Evolutionary conservation across 2,329 filamentous ascomycete species (phyloP).

Genomic region (Huntiella moniliformis): DNA sequence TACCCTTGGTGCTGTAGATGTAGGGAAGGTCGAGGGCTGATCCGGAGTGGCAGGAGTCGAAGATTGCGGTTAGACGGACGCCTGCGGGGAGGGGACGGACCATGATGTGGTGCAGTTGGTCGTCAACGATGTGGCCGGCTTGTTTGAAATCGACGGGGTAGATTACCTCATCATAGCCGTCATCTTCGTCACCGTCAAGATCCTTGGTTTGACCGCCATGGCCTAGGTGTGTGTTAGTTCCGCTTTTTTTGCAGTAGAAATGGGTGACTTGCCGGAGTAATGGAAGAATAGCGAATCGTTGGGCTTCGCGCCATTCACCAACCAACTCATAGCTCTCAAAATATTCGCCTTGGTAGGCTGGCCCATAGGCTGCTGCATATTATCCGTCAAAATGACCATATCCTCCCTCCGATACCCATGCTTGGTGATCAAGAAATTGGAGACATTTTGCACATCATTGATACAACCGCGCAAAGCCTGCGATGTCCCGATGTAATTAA

Average conservation of each 20-base stretch:
- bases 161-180: slow-evolving; percentile 39
- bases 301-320: slow-evolving; percentile 35
- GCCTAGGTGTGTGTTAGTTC: slow-evolving; percentile 16
- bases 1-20: slow-evolving; percentile 47
- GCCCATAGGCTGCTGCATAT: slow-evolving; percentile 37
- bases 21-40: slow-evolving; percentile 39
- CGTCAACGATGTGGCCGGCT: slow-evolving; percentile 36
- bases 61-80: slow-evolving; percentile 40
- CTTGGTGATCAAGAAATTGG: slow-evolving; percentile 32
- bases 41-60: slow-evolving; percentile 40
- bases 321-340: slow-evolving; percentile 37
- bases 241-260: not conserved
- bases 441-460: slow-evolving; percentile 42
- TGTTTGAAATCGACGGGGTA: slow-evolving; percentile 37
- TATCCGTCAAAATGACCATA: slow-evolving; percentile 38
- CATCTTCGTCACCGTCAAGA: slow-evolving; percentile 36
- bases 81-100: slow-evolving; percentile 45
- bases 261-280: slow-evolving; percentile 25
- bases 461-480: slow-evolving; percentile 41
- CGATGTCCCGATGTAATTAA: slow-evolving; percentile 40
- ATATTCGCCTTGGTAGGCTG: slow-evolving; percentile 38
- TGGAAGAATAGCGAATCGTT: slow-evolving; percentile 42
- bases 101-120: slow-evolving; percentile 43
- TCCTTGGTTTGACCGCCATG: slow-evolving; percentile 38
- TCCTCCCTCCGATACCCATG: slow-evolving; percentile 38